Evolutionary conservation across 2,329 filamentous ascomycete species (phyloP).

Genomic region (Cercospora sp.): DNA sequence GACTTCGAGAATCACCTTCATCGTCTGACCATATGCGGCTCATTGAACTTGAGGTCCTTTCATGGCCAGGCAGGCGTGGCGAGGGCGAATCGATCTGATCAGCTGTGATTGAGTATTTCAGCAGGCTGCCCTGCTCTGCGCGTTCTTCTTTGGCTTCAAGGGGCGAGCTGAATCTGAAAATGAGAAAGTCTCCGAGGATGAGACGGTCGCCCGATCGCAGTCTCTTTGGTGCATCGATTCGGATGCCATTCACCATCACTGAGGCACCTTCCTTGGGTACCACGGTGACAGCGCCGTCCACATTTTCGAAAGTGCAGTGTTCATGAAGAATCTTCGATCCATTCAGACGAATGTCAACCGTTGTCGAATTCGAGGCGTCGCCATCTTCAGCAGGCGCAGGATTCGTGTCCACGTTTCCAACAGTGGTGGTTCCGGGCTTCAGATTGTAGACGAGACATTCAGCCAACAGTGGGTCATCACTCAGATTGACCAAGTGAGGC

Average conservation of each 20-base stretch:
- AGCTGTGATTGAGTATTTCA: constrained; percentile 76
- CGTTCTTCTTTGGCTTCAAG: constrained; percentile 92
- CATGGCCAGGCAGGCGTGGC: constrained; percentile 64
- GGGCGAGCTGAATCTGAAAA: constrained; percentile 97
- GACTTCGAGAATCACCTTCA: constrained; percentile 69
- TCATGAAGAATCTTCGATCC: constrained; percentile 89
- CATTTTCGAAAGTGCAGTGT: constrained; percentile 92
- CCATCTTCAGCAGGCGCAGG: constrained; percentile 41
- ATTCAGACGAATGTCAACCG: constrained; percentile 88
- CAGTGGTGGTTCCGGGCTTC: constrained; percentile 90
- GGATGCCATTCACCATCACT: constrained; percentile 95
- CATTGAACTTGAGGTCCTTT: constrained; percentile 63
- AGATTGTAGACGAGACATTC: constrained; percentile 98
- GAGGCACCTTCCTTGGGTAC: constrained; percentile 88
- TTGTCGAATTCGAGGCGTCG: constrained; percentile 37
- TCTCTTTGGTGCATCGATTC: constrained; percentile 80
- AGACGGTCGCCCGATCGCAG: constrained; percentile 91
- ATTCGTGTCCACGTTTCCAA: constrained; percentile 89
- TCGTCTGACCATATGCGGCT: constrained; percentile 79
- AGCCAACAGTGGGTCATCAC: constrained; percentile 75
- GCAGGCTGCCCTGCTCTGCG: constrained; percentile 70
- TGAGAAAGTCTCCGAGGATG: constrained; percentile 96
- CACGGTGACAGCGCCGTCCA: constrained; percentile 89
- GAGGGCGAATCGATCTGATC: constrained; percentile 65
- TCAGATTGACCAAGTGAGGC: constrained; percentile 97